phyloP scores from a whole-genome alignment of 148 eudicot genomes.

The Persicaria tinctoria region DNA sequence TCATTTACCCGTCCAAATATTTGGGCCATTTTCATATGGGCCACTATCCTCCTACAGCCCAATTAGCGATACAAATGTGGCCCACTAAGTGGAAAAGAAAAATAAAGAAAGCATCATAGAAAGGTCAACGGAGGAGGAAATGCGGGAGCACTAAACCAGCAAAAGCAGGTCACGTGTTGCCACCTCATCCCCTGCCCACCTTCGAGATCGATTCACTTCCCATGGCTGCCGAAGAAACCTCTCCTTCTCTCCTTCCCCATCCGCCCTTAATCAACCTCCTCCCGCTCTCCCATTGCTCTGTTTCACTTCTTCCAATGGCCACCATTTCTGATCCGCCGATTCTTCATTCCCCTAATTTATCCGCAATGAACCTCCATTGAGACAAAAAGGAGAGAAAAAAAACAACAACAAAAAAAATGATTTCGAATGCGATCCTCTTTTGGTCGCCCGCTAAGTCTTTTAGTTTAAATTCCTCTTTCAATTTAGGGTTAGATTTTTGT shows the following conservation, averaged over 20 bases:
- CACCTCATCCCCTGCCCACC: background rate
- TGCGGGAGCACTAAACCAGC: slow-evolving; percentile 9
- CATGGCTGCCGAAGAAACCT: slow-evolving; percentile 6
- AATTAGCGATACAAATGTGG: background rate
- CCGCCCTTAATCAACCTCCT: slow-evolving; percentile 1
- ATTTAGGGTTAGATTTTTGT: background rate
- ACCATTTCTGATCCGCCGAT: background rate
- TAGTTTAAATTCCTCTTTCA: background rate
- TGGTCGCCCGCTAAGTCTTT: background rate
- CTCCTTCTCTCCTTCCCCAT: slow-evolving; percentile 14
- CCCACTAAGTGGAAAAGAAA: background rate
- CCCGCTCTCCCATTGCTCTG: background rate
- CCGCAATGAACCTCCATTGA: background rate
- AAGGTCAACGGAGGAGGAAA: background rate
- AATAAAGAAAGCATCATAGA: background rate
- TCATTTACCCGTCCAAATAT: background rate
- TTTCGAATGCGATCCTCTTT: slow-evolving; percentile 2
- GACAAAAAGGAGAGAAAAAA: background rate
- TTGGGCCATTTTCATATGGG: background rate
- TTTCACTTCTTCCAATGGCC: background rate
- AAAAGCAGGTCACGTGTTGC: slow-evolving; percentile 1
- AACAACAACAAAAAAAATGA: background rate
- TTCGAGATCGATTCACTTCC: background rate
- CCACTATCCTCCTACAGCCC: too few species aligned
- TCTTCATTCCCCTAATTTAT: background rate